Conservation (phyloP, 805 yeast species). For the Danielia reshetovae region DNA sequence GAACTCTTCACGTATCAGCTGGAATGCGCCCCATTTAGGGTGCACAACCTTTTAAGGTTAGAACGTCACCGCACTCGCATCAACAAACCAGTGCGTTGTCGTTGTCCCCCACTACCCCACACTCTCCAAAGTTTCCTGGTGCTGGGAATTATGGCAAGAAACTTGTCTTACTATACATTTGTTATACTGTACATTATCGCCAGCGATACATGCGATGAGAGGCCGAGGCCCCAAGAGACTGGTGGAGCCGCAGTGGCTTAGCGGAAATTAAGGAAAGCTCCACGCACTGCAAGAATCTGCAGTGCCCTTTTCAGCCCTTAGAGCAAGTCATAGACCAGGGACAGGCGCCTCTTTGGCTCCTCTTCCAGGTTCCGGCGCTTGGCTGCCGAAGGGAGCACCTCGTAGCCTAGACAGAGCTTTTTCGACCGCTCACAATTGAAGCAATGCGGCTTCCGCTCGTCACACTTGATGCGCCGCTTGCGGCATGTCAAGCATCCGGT, state of each 20-base stretch:
- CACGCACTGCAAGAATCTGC: not conserved
- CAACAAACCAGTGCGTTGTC: too few species aligned
- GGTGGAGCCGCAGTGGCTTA: not conserved
- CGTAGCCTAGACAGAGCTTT: slow-evolving; percentile 68
- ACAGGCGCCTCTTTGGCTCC: slow-evolving; percentile 2
- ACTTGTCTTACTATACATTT: too few species aligned
- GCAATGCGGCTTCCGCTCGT: slow-evolving; percentile 68
- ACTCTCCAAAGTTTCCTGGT: too few species aligned
- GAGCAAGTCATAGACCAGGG: slow-evolving; percentile 10
- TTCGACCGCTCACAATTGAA: slow-evolving; percentile 62
- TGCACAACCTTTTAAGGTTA: too few species aligned
- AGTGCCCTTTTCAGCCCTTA: not conserved
- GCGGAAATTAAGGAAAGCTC: not conserved
- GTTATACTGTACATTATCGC: not conserved
- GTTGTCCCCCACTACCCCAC: too few species aligned
- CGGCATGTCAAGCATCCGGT: slow-evolving; percentile 77
- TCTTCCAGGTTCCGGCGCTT: slow-evolving; percentile 4
- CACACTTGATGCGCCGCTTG: slow-evolving; percentile 69
- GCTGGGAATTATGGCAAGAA: too few species aligned
- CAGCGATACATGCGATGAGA: slow-evolving; percentile 1
- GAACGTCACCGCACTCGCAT: too few species aligned
- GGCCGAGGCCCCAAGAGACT: not conserved
- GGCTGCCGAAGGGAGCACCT: slow-evolving; percentile 14
- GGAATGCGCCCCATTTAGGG: too few species aligned
- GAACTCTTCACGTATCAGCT: too few species aligned